Conservation (phyloP, 23 red algal species). For the Gracilaria gracilis region DNA sequence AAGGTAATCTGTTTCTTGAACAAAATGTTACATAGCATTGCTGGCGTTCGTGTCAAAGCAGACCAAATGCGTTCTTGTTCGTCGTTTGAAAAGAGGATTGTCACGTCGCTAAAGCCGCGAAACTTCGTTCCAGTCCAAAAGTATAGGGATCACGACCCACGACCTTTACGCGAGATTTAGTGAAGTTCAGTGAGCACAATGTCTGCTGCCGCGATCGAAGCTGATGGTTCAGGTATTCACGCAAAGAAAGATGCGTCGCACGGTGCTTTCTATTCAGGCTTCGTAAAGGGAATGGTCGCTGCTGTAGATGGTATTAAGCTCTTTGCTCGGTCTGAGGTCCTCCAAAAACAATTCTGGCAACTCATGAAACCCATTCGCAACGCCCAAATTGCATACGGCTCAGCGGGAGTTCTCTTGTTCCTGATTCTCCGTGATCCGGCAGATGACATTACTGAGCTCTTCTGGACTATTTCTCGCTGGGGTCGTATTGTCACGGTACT, state of each 20-base stretch:
- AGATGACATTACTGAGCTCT: slow-evolving; percentile 51
- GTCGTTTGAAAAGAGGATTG: no score
- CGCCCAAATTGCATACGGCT: slow-evolving; percentile 59
- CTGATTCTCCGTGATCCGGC: slow-evolving; percentile 61
- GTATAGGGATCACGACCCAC: neutral
- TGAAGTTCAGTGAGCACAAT: neutral
- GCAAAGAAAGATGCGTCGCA: slow-evolving; percentile 79
- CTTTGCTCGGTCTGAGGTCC: slow-evolving; percentile 32
- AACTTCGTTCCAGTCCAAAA: neutral
- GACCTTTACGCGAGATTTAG: neutral
- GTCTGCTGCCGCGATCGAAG: neutral
- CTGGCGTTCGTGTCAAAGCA: no score
- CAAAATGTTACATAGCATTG: no score
- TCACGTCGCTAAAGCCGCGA: no score
- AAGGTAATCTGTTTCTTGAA: no score
- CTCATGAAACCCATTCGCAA: slow-evolving; percentile 61
- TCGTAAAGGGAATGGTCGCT: slow-evolving; percentile 60
- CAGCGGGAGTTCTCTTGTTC: slow-evolving; percentile 56
- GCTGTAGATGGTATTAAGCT: slow-evolving; percentile 63
- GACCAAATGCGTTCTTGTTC: no score
- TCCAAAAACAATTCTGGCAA: slow-evolving; percentile 53
- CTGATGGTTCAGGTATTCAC: neutral
- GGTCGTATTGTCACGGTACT: slow-evolving; percentile 72
- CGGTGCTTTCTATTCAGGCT: slow-evolving; percentile 76
- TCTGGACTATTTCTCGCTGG: slow-evolving; percentile 78